Evolutionary conservation across 2,329 filamentous ascomycete genomes (phyloP), one percentile per base, ranked within the genome.

Genomic region (Alternaria solani): DNA sequence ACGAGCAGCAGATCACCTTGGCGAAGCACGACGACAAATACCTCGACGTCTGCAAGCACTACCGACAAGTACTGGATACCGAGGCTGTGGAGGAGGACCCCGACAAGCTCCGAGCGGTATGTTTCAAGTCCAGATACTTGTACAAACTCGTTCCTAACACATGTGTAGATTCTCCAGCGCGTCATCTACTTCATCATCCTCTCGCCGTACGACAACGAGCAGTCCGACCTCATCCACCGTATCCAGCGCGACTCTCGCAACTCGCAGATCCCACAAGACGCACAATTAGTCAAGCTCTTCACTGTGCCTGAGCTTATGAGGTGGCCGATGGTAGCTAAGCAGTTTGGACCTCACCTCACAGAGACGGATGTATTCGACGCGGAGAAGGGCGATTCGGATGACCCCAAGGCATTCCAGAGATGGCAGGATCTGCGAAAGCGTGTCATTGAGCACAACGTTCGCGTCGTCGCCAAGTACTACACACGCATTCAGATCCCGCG

Each of bases 11-110:
- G 82, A 96, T 99, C 75, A 91, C 89, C 47, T 85, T 99, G 54
- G 92, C 95, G 57, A 98, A 97, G 86, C 94, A 99, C 73, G 95
- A 99, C 67, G 89, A 93, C 83, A 97, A 97, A 81, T 99, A 99
- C 75, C 88, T 99, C 34, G 94, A 98, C 65, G 94, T 90, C 34
- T 99, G 95, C 89, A 99, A 99, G 82, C 89, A 99, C 82, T 99
- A 98, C 83, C 87, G 95, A 78, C 94, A 98, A 78, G 94, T 99
- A 5, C 82, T 99, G 63, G 94, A 99, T 77, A 99, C 96, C 0
- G 93, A 97, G 79, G 92, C 94, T 3, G 93, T 99, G 5, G 93
- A 98, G 81, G 89, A 96, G 69, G 93, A 97, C 77, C 87, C 93
- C 7, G 84, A 89, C 64, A 93, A 96, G 81, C 88, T 98, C 63